These are phyloP conservation scores for Leptosphaerulina australis DNA, from an alignment of 2,329 filamentous ascomycete species.

Conservation along the genomic window DNA sequence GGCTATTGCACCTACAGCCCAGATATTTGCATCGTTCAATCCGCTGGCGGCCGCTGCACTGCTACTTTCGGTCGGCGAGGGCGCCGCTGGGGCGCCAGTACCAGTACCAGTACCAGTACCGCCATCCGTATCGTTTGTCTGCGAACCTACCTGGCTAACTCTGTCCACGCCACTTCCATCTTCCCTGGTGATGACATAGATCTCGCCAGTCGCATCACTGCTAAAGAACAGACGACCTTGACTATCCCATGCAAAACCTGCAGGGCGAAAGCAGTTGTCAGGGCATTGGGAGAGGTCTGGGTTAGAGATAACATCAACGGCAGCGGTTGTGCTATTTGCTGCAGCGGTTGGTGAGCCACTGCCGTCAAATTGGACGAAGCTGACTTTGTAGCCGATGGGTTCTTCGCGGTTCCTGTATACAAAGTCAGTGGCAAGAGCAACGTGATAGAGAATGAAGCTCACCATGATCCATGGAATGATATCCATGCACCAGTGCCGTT, in stretches of 20 bases:
- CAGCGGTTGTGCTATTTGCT: slow-evolving; percentile 56
- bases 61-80: slow-evolving; percentile 5
- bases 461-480: slow-evolving; percentile 75
- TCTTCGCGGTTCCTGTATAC: slow-evolving; percentile 52
- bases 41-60: neutral
- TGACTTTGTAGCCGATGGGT: slow-evolving; percentile 60
- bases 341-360: slow-evolving; percentile 54
- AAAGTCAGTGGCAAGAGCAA: neutral
- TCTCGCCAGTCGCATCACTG: slow-evolving; percentile 68
- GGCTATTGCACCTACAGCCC: neutral
- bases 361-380: slow-evolving; percentile 52
- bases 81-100: slow-evolving; percentile 1
- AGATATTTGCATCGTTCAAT: neutral
- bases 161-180: slow-evolving; percentile 41
- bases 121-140: slow-evolving; percentile 16
- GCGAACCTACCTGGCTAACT: slow-evolving; percentile 24
- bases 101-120: slow-evolving; percentile 17
- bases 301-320: slow-evolving; percentile 63
- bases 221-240: slow-evolving; percentile 66
- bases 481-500: slow-evolving; percentile 67
- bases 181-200: slow-evolving; percentile 59
- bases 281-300: slow-evolving; percentile 61
- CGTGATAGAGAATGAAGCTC: slow-evolving; percentile 2
- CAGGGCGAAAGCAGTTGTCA: slow-evolving; percentile 65
- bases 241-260: slow-evolving; percentile 60